Evolutionary conservation across 176 grass and related monocot genomes (phyloP).

Genomic region (Bolboschoenus planiculmis): DNA sequence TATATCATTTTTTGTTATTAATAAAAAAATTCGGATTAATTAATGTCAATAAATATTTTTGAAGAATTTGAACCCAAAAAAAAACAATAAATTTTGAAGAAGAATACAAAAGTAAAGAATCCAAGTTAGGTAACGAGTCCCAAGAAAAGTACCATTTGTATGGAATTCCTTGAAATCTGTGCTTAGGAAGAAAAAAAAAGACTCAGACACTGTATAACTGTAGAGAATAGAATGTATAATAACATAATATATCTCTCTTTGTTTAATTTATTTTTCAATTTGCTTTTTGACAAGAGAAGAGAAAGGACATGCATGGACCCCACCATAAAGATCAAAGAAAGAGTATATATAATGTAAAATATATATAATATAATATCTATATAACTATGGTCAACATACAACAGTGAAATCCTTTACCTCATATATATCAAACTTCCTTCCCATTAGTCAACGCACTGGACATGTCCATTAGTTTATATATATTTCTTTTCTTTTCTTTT

Average conservation of each 20-base stretch:
- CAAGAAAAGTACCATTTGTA: not conserved
- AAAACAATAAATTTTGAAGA: too few relatives aligned
- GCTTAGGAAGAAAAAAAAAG: not conserved
- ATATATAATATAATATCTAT: too few relatives aligned
- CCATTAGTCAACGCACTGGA: not conserved
- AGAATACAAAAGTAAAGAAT: not conserved
- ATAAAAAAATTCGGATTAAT: too few relatives aligned
- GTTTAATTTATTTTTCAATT: not conserved
- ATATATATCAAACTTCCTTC: not conserved
- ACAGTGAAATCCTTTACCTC: not conserved
- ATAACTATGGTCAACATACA: not conserved
- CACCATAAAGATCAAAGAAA: not conserved
- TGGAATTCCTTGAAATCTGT: slow-evolving; percentile 1
- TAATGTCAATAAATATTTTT: too few relatives aligned
- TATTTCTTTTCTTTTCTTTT: too few relatives aligned
- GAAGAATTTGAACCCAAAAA: too few relatives aligned
- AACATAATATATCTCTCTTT: not conserved
- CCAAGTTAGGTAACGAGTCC: not conserved
- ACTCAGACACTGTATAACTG: not conserved
- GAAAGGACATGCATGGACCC: not conserved
- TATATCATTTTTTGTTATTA: too few relatives aligned
- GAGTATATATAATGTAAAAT: too few relatives aligned
- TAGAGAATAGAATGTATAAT: not conserved
- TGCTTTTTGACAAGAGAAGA: not conserved
- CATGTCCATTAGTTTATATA: not conserved